phyloP scores from a whole-genome alignment of 345 rosid genomes.

The Populus alba region DNA sequence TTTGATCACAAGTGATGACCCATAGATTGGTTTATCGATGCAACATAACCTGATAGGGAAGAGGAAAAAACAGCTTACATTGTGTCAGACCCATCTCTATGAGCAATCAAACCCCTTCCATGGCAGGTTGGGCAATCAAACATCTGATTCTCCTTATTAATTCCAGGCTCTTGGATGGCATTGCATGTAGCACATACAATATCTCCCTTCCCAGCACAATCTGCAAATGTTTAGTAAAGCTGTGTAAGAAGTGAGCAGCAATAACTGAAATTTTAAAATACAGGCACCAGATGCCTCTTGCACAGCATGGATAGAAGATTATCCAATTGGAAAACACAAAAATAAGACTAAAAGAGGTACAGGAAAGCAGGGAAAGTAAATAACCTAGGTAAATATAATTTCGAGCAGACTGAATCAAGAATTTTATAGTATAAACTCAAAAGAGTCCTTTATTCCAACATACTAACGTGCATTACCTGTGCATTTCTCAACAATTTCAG shows the following conservation, averaged over 20 bases:
- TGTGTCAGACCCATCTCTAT: conserved; percentile 90
- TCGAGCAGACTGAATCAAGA: neutral
- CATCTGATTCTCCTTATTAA: conserved; percentile 74
- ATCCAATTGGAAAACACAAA: neutral
- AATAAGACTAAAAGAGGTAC: neutral
- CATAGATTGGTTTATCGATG: neutral
- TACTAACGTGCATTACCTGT: conserved; percentile 43
- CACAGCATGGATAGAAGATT: neutral
- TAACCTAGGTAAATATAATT: conserved; percentile 1
- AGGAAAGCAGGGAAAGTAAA: neutral
- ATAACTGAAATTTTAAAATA: neutral
- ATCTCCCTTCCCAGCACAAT: conserved; percentile 73
- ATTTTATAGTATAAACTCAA: neutral
- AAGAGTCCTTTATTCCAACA: conserved; percentile 4
- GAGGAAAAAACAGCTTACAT: conserved; percentile 40
- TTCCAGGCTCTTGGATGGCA: conserved; percentile 74
- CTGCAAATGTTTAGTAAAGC: conserved; percentile 35
- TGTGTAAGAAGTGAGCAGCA: neutral
- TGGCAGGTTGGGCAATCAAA: conserved; percentile 55
- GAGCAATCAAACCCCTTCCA: conserved; percentile 95
- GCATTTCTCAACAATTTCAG: conserved; percentile 77
- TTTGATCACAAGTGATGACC: neutral
- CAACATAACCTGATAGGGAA: too few relatives aligned
- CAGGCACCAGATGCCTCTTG: too few relatives aligned
- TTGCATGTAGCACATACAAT: conserved; percentile 64